Base-by-base conservation (phyloP, 768 basidiomycete species). In the Rhodotorula diobovata region DNA sequence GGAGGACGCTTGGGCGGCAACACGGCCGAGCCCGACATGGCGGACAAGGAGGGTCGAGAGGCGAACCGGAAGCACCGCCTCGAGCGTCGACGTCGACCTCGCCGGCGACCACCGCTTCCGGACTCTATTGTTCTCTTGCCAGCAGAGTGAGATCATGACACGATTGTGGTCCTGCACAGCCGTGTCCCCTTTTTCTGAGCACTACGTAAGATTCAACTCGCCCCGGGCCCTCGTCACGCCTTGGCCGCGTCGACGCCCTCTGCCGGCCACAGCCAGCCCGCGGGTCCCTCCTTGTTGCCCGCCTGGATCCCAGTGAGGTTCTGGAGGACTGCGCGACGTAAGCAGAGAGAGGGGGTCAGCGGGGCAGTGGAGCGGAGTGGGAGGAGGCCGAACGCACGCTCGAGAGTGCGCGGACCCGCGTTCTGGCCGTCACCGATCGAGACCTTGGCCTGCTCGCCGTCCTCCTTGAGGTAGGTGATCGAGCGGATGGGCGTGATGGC, bases 401-500 rank as follows among this genome's bases (percentile, higher is more conserved):
- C 46, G 73, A 77, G 61, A 35, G 76, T 72, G 23, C 56, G 54
- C 21, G 73, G 75, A 25, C 77, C 77, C 12, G 76, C 73, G 14
- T 58, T 76, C 50, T 74, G 55, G 37, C 78, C 78, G 45, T 77
- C 64, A 23, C 77, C 77, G 62, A 78, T 75, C n/a, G 66, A 61
- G 41, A 77, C 30, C 63, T 76, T 77, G 21, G 70, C 46, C 41
- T 60, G 66, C 48, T 60, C 51, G 25, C 63, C 74, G 23, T 50
- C 32, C 14, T 61, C 28, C 11, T 60, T 61, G 62, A 68, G 41
- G 71, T 77, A 76, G 11, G 78, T 61, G 66, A 78, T 76, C 25
- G 73, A 73, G 32, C 74, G 68, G 53, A 78, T 67, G n/a, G 78
- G 73, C 10, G 78, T 78, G 57, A 78, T 70, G 53, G 70, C 72